phyloP scores from a whole-genome alignment of 1,139 yeast genomes.

The Nakaseomyces uthaithaninus region DNA sequence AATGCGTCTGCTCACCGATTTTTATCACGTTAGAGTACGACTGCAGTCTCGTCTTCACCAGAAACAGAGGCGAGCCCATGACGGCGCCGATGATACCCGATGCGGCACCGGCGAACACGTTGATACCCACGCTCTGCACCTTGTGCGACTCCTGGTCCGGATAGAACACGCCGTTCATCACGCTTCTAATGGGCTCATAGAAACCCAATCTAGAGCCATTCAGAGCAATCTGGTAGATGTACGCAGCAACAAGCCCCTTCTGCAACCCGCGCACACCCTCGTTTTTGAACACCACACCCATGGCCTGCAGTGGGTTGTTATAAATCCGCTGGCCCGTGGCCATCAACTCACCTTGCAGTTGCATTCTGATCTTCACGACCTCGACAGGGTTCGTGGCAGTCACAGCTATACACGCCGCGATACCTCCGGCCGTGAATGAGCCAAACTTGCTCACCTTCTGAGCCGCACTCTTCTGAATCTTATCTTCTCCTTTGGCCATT shows the following conservation, averaged over 20 bases:
- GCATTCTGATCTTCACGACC: conserved; percentile 90
- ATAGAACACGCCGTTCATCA: conserved; percentile 47
- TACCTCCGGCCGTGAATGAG: conserved; percentile 86
- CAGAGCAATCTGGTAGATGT: conserved; percentile 77
- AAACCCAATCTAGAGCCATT: conserved; percentile 92
- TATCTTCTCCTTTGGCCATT: conserved; percentile 12
- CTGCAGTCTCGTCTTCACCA: conserved; percentile 94
- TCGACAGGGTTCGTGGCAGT: conserved; percentile 95
- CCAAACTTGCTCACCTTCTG: conserved; percentile 57
- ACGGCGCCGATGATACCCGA: conserved; percentile 90
- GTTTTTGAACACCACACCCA: conserved; percentile 59
- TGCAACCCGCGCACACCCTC: conserved; percentile 88
- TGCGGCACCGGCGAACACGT: conserved; percentile 72
- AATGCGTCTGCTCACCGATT: conserved; percentile 90
- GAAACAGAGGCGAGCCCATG: conserved; percentile 81
- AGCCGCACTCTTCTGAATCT: conserved; percentile 35
- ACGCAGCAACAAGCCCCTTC: conserved; percentile 77
- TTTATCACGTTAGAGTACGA: conserved; percentile 59
- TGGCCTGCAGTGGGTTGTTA: conserved; percentile 80
- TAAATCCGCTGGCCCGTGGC: conserved; percentile 50
- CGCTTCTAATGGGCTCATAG: conserved; percentile 75
- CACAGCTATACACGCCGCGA: conserved; percentile 97
- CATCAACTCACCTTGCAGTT: conserved; percentile 84
- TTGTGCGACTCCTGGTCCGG: conserved; percentile 45
- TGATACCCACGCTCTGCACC: conserved; percentile 55